phyloP scores from a whole-genome alignment of 257 asterid species.

The Thymus quinquecostatus region DNA sequence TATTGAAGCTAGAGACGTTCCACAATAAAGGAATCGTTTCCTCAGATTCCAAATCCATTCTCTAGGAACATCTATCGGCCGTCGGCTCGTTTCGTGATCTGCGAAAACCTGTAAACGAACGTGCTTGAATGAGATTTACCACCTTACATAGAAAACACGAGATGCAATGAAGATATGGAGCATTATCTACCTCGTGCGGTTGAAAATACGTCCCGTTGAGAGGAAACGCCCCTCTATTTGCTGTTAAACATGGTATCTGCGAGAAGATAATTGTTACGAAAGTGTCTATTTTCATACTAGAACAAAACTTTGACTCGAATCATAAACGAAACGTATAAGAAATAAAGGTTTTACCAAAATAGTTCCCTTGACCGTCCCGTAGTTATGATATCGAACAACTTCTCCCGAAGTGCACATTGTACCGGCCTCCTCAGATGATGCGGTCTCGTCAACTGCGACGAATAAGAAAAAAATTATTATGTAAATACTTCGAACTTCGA shows the following conservation, averaged over 20 bases:
- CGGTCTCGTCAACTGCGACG: background rate
- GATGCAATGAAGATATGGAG: background rate
- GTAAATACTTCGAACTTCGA: background rate
- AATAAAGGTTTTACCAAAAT: constrained; percentile 47
- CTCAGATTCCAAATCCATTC: constrained; percentile 38
- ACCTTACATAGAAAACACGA: background rate
- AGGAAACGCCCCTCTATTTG: constrained; percentile 67
- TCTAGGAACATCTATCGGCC: constrained; percentile 51
- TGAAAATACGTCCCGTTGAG: constrained; percentile 83
- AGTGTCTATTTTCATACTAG: too few species aligned
- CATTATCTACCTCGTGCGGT: constrained; percentile 57
- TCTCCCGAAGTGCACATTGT: background rate
- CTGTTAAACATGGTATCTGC: constrained; percentile 73
- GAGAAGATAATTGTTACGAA: too few species aligned
- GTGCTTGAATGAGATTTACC: background rate
- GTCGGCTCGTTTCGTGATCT: constrained; percentile 54
- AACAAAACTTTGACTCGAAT: too few species aligned
- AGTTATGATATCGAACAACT: constrained; percentile 6
- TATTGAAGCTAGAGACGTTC: constrained; percentile 48
- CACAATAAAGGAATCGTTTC: constrained; percentile 48
- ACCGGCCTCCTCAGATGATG: background rate
- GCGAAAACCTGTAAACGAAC: constrained; percentile 58
- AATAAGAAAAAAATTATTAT: too few species aligned
- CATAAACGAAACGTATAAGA: background rate
- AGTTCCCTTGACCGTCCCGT: constrained; percentile 43